Evolutionary conservation across 345 rosid genomes (phyloP), one percentile per base, ranked within the genome.

Genomic region (Fremontodendron californicum): DNA sequence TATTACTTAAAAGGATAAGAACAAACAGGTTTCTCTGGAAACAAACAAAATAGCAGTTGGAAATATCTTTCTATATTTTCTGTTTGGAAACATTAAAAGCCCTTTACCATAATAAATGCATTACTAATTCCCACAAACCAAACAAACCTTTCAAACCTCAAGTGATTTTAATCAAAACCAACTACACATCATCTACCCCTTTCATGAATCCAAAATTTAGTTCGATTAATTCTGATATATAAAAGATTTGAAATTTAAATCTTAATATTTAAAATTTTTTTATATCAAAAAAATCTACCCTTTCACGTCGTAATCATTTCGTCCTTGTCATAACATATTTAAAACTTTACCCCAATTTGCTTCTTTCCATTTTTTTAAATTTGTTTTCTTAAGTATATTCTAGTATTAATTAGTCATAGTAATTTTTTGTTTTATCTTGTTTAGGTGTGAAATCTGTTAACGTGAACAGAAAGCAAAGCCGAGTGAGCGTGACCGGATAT

Each of bases 391-490:
- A 18, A 9, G 21, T 11, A 60, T 11, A 27, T 13, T 27, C 9
- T 29, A 7, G 37, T 29, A 54, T 54, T 54, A 0, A n/a, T n/a
- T n/a, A n/a, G n/a, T n/a, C n/a, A n/a, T n/a, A n/a, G n/a, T n/a
- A n/a, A 25, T 2, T 33, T 21, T 45, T 25, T 12, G 11, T 2
- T 3, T 4, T 29, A 54, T 60, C 29, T 55, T 43, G 62, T 62
- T 3, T 33, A 87, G 89, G 90, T 7, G 89, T 54, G 35, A 78
- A 78, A 62, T 75, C 84, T 2, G 87, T 86, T 62, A 83, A 61
- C 4, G 65, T 61, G 65, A 61, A 61, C 19, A 9, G 65, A 6
- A 61, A 61, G 40, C 37, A 61, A 61, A 61, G 65, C 21, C 39
- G 39, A 13, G 65, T 61, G n/a, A 29, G n/a, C 3, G 39, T 61